Evolutionary conservation across 441 rosid genomes (phyloP).

Genomic region (Euphorbia celastroides): DNA sequence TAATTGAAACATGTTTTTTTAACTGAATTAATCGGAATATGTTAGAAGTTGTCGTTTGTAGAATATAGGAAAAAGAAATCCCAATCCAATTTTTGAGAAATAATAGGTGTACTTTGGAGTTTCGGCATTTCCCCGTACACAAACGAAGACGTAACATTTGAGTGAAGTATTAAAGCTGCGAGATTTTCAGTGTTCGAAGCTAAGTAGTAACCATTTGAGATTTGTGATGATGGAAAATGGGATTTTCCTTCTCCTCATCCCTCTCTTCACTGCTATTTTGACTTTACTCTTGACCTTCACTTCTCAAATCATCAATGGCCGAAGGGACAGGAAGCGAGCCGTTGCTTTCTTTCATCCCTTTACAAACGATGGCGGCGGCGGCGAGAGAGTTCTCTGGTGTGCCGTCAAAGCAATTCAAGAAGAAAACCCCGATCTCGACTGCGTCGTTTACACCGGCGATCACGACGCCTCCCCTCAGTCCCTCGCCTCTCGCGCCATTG

Average conservation of each 20-base stretch:
- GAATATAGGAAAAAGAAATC: no score
- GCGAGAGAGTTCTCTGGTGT: slow-evolving; percentile 97
- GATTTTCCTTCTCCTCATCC: slow-evolving; percentile 24
- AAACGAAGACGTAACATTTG: no score
- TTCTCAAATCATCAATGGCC: slow-evolving; percentile 32
- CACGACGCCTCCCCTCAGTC: slow-evolving; percentile 61
- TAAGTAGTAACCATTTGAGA: no score
- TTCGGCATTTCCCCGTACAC: no score
- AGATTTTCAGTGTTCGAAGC: no score
- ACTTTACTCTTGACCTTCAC: slow-evolving; percentile 32
- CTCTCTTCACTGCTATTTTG: slow-evolving; percentile 29
- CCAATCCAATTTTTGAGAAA: no score
- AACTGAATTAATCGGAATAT: no score
- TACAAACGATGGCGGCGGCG: slow-evolving; percentile 97
- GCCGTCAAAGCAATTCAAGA: slow-evolving; percentile 91
- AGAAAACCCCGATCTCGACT: slow-evolving; percentile 55
- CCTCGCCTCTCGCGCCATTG: slow-evolving; percentile 58
- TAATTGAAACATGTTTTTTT: no score
- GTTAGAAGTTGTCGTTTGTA: no score
- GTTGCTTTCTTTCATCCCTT: slow-evolving; percentile 92
- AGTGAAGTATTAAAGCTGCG: no score
- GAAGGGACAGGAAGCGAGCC: slow-evolving; percentile 38
- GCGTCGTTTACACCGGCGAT: slow-evolving; percentile 75
- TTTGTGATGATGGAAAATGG: slow-evolving; percentile 30
- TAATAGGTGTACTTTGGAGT: no score